Evolutionary conservation across 306 rosid species (phyloP).

Genomic region (Sindora glabra): DNA sequence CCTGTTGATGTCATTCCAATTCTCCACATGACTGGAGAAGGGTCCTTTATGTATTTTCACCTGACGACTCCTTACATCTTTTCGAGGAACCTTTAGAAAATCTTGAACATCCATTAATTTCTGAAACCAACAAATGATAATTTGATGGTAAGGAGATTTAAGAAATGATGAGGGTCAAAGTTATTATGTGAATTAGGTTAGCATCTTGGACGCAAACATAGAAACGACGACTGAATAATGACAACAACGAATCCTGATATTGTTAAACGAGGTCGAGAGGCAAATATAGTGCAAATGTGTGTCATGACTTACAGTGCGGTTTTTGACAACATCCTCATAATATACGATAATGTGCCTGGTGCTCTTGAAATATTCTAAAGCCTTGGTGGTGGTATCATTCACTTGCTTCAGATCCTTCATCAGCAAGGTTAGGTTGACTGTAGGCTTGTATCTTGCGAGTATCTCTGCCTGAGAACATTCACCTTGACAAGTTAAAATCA

Average conservation of each 20-base stretch:
- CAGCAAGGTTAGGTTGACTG: slow-evolving; percentile 59
- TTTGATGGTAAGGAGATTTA: not conserved
- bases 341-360: slow-evolving; percentile 67
- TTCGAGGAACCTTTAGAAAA: slow-evolving; percentile 71
- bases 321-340: slow-evolving; percentile 79
- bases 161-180: no score
- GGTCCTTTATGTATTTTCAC: slow-evolving; percentile 91
- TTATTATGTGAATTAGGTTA: no score
- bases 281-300: not conserved
- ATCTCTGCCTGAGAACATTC: slow-evolving; percentile 72
- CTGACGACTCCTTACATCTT: slow-evolving; percentile 70
- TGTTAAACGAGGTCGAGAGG: no score
- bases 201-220: no score
- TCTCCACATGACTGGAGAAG: slow-evolving; percentile 53
- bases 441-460: slow-evolving; percentile 88
- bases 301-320: slow-evolving; percentile 60
- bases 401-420: slow-evolving; percentile 59
- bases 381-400: slow-evolving; percentile 62
- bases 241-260: no score
- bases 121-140: slow-evolving; percentile 38
- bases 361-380: slow-evolving; percentile 86
- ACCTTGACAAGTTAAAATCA: slow-evolving; percentile 2
- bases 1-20: slow-evolving; percentile 59
- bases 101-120: slow-evolving; percentile 70
- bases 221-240: no score